A percentile compares a stretch with the other conserved stretches of the same genome.
Conservation (phyloP, 495 filamentous ascomycete species). For the Talaromyces ruber region DNA sequence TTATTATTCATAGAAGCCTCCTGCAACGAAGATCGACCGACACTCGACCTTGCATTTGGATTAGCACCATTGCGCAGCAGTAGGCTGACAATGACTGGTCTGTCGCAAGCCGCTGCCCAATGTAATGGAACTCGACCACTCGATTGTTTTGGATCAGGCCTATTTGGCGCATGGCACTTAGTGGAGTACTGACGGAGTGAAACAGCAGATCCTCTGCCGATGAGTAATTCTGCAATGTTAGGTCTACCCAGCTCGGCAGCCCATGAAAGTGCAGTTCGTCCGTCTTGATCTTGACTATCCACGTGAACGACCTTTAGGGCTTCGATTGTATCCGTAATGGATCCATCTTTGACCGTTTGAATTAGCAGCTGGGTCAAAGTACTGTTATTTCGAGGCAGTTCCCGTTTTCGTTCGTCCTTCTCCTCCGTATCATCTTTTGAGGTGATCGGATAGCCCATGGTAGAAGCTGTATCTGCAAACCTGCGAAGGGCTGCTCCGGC, state of each 20-base stretch:
- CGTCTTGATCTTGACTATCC: not conserved
- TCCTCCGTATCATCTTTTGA: not conserved
- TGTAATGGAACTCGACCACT: not conserved
- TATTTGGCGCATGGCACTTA: not conserved
- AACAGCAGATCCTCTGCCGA: not conserved
- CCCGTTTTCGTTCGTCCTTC: not conserved
- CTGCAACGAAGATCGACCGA: not conserved
- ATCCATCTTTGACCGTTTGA: not conserved
- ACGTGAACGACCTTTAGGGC: not conserved
- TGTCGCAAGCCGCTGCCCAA: not conserved
- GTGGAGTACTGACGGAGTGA: slow-evolving; percentile 1
- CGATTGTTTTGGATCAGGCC: not conserved
- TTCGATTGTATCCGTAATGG: not conserved
- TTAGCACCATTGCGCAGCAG: slow-evolving; percentile 4
- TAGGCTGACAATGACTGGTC: not conserved
- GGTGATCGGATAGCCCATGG: not conserved
- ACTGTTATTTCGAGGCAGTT: not conserved
- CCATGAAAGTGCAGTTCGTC: slow-evolving; percentile 4
- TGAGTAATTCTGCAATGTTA: not conserved
- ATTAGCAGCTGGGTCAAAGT: not conserved
- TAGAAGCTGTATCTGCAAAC: not conserved
- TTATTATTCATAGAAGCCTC: not conserved
- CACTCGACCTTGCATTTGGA: not conserved
- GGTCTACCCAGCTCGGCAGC: slow-evolving; percentile 1
- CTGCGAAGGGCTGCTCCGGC: not conserved